phyloP scores from a whole-genome alignment of 495 filamentous ascomycete species.

The Hyaloscypha bicolor region DNA sequence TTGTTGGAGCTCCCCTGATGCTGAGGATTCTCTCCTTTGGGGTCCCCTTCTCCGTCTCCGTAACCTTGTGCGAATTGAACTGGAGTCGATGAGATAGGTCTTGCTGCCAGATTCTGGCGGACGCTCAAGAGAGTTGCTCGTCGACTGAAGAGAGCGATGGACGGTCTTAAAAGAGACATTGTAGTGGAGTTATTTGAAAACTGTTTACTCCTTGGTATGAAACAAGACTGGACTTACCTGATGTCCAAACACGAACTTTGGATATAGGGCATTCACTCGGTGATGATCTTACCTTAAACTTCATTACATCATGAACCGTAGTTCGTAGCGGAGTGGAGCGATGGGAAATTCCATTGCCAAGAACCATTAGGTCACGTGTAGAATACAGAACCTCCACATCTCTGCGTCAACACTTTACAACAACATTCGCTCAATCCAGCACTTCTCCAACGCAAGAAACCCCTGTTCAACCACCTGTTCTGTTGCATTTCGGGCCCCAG shows the following conservation, averaged over 20 bases:
- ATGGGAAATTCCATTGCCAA: no score
- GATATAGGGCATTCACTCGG: not conserved
- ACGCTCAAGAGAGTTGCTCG: not conserved
- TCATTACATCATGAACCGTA: not conserved
- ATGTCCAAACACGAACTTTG: not conserved
- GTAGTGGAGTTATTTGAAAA: not conserved
- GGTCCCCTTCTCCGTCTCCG: conserved; percentile 41
- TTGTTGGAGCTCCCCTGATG: conserved; percentile 31
- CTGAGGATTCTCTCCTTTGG: conserved; percentile 35
- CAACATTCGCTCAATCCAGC: no score
- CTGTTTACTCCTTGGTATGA: not conserved
- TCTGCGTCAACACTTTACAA: no score
- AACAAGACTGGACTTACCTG: conserved; percentile 1
- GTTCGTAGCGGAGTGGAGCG: not conserved
- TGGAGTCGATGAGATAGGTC: conserved; percentile 9
- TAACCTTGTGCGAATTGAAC: conserved; percentile 29
- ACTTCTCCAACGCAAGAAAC: no score
- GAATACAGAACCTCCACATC: no score
- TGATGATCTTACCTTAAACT: not conserved
- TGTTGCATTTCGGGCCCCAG: no score
- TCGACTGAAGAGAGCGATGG: conserved; percentile 6
- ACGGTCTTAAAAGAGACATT: conserved; percentile 15
- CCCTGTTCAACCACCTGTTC: no score
- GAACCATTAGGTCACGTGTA: not conserved
- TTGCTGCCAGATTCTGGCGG: not conserved